Base-by-base conservation (phyloP, 495 filamentous ascomycete genomes). In the Aspergillus bridgeri region DNA sequence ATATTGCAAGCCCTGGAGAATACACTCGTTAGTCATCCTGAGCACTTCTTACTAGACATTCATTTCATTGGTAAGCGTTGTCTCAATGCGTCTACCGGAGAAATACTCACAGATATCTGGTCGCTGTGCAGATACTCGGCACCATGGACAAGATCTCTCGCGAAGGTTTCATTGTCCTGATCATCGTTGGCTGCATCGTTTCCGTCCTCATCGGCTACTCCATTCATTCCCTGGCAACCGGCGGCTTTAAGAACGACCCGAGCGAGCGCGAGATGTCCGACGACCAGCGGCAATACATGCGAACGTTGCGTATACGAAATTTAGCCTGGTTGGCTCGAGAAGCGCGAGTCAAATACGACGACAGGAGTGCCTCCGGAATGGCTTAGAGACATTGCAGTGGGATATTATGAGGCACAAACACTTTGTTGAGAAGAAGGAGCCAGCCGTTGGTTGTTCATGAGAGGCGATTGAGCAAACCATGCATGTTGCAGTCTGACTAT, bases 261-360 rank as follows among this genome's bases (percentile, higher is more conserved):
- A 15, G 24, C 13, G 19, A 52, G 0, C 38, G 18, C 0, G 65
- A 67, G 9, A 58, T 66, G 45, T 42, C 53, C 15, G 17, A 48
- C 6, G 67, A 70, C 8, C 67, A 70, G 46, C 49, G 44, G 3
- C 33, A 58, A 38, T 70, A 70, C 29, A 66, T 70, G 67, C 55
- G 65, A 6, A 33, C 64, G n/a, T 22, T 67, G 15, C 61, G 67
- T 15, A 43, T 56, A 3, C 57, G 58, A 29, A 61, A 63, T 49
- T 13, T 65, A 2, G 3, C 49, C 7, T 65, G 58, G 58, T 42
- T 65, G 49, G 56, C 53, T 13, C 33, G 62, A 3, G 62, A 65
- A 8, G 51, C 54, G 17, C 51, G 58, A 5, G 49, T 24, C 3
- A 38, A 21, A 17, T 9, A 24, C 24, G 2, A 17, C 33, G 25